Evolutionary conservation across 2,329 filamentous ascomycete species (phyloP).

Genomic region (Sporothrix sp.): DNA sequence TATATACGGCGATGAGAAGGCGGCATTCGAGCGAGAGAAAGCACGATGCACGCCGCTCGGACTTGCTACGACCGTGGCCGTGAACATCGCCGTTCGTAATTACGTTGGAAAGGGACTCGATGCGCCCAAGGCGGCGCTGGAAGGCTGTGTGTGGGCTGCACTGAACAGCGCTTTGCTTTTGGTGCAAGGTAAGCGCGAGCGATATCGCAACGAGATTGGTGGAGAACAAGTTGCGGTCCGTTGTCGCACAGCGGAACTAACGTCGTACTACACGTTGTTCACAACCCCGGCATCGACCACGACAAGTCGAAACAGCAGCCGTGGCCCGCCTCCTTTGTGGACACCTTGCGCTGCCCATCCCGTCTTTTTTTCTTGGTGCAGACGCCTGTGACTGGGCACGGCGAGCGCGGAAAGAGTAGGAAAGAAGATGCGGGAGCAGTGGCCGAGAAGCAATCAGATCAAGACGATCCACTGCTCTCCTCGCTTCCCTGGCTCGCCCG

Average conservation of each 20-base stretch:
- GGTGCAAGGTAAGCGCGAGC: conserved; percentile 2
- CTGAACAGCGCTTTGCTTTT: too few relatives aligned
- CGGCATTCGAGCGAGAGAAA: conserved; percentile 1
- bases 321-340: too few relatives aligned
- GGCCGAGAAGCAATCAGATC: conserved; percentile 1
- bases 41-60: conserved; percentile 1
- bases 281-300: not conserved
- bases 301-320: too few relatives aligned
- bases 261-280: not conserved
- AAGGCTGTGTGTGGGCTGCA: not conserved
- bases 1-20: not conserved
- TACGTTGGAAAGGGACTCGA: not conserved
- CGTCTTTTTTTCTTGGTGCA: conserved; percentile 2
- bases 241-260: conserved; percentile 10
- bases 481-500: too few relatives aligned
- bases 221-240: conserved; percentile 8
- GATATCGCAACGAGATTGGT: conserved; percentile 14
- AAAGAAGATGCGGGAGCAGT: not conserved
- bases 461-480: conserved; percentile 1
- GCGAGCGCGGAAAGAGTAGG: conserved; percentile 2
- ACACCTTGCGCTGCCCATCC: not conserved
- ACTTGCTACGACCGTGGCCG: not conserved
- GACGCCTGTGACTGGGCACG: not conserved
- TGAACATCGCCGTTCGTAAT: conserved; percentile 8
- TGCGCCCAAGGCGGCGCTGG: not conserved